Evolutionary conservation across 768 basidiomycete genomes (phyloP).

Genomic region (Tylopilus vinaceipallidus): DNA sequence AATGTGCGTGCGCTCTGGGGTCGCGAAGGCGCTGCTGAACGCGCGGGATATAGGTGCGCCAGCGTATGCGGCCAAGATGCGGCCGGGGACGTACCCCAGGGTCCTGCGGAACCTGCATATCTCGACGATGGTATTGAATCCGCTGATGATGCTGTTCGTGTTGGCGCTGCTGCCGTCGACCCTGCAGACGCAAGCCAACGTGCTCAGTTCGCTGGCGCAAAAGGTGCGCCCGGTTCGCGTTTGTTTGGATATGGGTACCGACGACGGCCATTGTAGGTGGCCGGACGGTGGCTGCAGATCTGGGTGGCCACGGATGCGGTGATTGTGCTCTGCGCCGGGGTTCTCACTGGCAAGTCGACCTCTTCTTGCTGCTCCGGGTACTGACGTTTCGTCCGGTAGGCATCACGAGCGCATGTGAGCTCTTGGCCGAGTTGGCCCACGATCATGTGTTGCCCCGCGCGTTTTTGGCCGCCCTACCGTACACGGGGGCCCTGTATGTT

Average conservation of each 20-base stretch:
- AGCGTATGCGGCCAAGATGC: slow-evolving; percentile 62
- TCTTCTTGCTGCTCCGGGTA: background rate
- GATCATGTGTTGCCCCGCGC: slow-evolving; percentile 58
- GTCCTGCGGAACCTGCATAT: slow-evolving; percentile 67
- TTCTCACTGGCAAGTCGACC: slow-evolving; percentile 53
- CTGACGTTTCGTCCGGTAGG: slow-evolving; percentile 32
- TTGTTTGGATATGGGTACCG: background rate
- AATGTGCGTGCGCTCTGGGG: slow-evolving; percentile 40
- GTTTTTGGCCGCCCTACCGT: slow-evolving; percentile 48
- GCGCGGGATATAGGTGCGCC: slow-evolving; percentile 46
- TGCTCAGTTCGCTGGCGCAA: slow-evolving; percentile 64
- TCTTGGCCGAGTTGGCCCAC: slow-evolving; percentile 54
- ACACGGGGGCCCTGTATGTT: slow-evolving; percentile 51
- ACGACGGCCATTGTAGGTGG: slow-evolving; percentile 37
- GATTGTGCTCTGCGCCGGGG: slow-evolving; percentile 70
- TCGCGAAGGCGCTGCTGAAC: background rate
- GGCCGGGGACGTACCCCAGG: slow-evolving; percentile 49
- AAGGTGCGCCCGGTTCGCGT: slow-evolving; percentile 33
- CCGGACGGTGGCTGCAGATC: slow-evolving; percentile 58
- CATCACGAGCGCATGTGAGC: slow-evolving; percentile 56
- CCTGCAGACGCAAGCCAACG: slow-evolving; percentile 50
- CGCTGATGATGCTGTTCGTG: slow-evolving; percentile 55
- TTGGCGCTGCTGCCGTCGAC: slow-evolving; percentile 57
- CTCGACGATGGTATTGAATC: slow-evolving; percentile 56
- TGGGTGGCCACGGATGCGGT: slow-evolving; percentile 67